phyloP scores from a whole-genome alignment of 1,284 basidiomycete genomes.

The Porogramme epimiltina region DNA sequence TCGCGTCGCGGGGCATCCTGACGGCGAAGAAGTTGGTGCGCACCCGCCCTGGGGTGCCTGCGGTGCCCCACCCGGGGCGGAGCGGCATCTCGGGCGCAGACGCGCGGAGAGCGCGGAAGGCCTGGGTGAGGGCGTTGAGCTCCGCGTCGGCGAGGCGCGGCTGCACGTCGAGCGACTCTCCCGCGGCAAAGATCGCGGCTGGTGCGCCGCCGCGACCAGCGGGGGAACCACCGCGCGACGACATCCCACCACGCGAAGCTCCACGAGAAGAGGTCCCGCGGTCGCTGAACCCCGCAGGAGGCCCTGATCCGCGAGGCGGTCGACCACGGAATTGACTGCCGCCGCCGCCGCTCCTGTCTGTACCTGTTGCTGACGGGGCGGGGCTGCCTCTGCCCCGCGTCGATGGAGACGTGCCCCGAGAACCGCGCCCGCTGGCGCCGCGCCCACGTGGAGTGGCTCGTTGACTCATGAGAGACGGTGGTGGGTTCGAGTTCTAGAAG shows the following conservation, averaged over 20 bases:
- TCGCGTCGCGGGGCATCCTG: slow-evolving; percentile 43
- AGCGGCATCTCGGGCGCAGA: slow-evolving; percentile 52
- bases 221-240: slow-evolving; percentile 1
- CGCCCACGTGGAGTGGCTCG: too few relatives aligned
- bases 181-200: slow-evolving; percentile 34
- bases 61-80: slow-evolving; percentile 67
- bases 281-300: too few relatives aligned
- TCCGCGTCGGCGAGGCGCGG: slow-evolving; percentile 38
- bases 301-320: too few relatives aligned
- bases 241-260: neutral
- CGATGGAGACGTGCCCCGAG: slow-evolving; percentile 4
- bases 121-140: slow-evolving; percentile 43
- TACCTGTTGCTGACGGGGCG: too few relatives aligned
- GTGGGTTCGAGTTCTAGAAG: too few relatives aligned
- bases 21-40: slow-evolving; percentile 73
- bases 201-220: slow-evolving; percentile 21
- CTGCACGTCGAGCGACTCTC: slow-evolving; percentile 42
- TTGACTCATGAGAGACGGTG: too few relatives aligned
- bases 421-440: too few relatives aligned
- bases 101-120: slow-evolving; percentile 43
- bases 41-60: slow-evolving; percentile 52
- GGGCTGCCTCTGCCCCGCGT: neutral
- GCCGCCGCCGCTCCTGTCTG: too few relatives aligned
- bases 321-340: too few relatives aligned
- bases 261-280: neutral